These are phyloP conservation scores for Dioscorea alata DNA, from an alignment of 106 monocot species.

Conservation along the genomic window DNA sequence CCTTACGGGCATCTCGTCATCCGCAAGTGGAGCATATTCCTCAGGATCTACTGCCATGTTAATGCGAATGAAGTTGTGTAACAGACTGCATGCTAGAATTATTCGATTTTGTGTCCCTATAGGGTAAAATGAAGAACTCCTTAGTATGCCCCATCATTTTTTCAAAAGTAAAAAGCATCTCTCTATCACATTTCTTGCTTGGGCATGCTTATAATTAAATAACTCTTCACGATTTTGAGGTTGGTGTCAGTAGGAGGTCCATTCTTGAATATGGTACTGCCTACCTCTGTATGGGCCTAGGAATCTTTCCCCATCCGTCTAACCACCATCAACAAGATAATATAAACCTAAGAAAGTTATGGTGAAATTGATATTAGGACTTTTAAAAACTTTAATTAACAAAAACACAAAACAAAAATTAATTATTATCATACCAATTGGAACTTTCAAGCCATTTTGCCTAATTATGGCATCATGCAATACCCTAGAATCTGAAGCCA, in stretches of 20 bases:
- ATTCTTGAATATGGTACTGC: conserved; percentile 3
- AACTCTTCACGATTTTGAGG: neutral
- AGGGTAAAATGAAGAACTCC: conserved; percentile 2
- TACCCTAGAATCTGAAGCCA: too few species aligned
- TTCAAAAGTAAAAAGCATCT: conserved; percentile 4
- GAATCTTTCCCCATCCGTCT: conserved; percentile 1
- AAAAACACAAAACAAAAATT: too few species aligned
- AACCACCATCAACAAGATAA: conserved; percentile 1
- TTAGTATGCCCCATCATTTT: neutral
- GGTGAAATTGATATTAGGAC: neutral
- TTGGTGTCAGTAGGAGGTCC: neutral
- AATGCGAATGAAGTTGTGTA: too few species aligned
- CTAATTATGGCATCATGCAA: too few species aligned
- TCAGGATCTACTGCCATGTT: too few species aligned
- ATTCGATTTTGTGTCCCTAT: neutral
- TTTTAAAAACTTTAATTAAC: neutral
- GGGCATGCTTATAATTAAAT: neutral
- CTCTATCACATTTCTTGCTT: conserved; percentile 4
- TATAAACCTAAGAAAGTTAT: neutral
- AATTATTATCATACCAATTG: too few species aligned
- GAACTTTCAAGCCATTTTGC: too few species aligned
- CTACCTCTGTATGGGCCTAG: neutral
- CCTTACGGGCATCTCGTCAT: too few species aligned
- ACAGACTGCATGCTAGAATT: too few species aligned
- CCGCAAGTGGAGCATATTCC: too few species aligned